Evolutionary conservation across 768 basidiomycete genomes (phyloP).

Genomic region (Dendrothele bispora): DNA sequence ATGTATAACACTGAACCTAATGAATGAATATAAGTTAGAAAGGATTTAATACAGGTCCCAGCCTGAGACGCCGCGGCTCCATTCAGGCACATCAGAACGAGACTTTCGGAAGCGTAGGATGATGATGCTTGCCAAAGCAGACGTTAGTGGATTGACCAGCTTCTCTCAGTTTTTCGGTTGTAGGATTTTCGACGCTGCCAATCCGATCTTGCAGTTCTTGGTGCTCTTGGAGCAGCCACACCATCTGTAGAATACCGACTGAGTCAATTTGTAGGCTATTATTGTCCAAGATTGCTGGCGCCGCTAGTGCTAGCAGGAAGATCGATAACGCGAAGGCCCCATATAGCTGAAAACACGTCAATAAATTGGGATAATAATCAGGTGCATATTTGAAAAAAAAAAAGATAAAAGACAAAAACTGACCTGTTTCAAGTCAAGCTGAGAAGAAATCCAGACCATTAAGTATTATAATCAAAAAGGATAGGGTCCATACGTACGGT

Average conservation of each 20-base stretch:
- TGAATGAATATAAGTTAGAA: no score
- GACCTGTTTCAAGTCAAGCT: neutral
- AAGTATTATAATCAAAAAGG: neutral
- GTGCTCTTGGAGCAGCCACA: constrained; percentile 3
- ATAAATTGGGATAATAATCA: neutral
- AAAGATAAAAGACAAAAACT: neutral
- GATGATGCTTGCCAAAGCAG: no score
- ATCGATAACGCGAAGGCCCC: neutral
- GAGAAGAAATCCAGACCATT: neutral
- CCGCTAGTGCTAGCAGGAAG: constrained; percentile 1
- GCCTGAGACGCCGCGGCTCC: no score
- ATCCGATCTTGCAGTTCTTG: constrained; percentile 5
- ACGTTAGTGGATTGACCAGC: no score
- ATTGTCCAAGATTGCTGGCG: constrained; percentile 3
- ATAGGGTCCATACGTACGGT: no score
- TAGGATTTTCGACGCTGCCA: neutral
- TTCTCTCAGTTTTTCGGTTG: neutral
- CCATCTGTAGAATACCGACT: constrained; percentile 7
- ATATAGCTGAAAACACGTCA: neutral
- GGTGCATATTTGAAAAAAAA: neutral
- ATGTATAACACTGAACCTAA: no score
- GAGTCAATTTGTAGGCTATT: constrained; percentile 7
- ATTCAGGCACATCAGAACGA: no score
- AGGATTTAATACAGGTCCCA: no score
- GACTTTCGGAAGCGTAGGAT: no score